These are phyloP conservation scores for Grigorovia humatica DNA, from an alignment of 805 yeast species.

Conservation along the genomic window DNA sequence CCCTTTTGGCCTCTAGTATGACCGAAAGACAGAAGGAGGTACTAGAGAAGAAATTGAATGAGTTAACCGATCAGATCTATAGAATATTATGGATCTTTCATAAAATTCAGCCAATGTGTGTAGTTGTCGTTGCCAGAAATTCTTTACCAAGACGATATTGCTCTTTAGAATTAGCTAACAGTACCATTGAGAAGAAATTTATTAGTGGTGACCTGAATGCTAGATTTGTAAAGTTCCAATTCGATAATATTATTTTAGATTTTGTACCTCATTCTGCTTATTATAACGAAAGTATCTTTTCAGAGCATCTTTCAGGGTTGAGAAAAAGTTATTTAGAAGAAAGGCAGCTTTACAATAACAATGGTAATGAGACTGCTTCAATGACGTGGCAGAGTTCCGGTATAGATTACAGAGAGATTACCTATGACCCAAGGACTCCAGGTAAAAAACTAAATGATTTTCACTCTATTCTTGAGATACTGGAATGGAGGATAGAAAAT, in stretches of 20 bases:
- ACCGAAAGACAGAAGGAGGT: conserved; percentile 12
- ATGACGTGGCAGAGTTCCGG: conserved; percentile 59
- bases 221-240: conserved; percentile 62
- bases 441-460: conserved; percentile 68
- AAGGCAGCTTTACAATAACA: conserved; percentile 9
- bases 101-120: conserved; percentile 69
- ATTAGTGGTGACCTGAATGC: conserved; percentile 72
- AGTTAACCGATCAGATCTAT: conserved; percentile 26
- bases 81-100: conserved; percentile 42
- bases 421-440: conserved; percentile 61
- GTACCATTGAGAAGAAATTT: conserved; percentile 69
- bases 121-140: conserved; percentile 68
- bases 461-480: conserved; percentile 55
- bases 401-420: conserved; percentile 63
- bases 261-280: conserved; percentile 27
- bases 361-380: background rate
- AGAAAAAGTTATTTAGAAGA: conserved; percentile 51
- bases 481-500: conserved; percentile 66
- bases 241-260: conserved; percentile 28
- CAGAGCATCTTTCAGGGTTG: conserved; percentile 49
- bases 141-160: conserved; percentile 66
- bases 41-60: conserved; percentile 23
- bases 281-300: conserved; percentile 28
- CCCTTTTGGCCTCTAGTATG: conserved; percentile 1
- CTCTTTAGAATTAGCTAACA: conserved; percentile 85